phyloP scores from a whole-genome alignment of 179 eudicot genomes.

The Spergularia azorica region DNA sequence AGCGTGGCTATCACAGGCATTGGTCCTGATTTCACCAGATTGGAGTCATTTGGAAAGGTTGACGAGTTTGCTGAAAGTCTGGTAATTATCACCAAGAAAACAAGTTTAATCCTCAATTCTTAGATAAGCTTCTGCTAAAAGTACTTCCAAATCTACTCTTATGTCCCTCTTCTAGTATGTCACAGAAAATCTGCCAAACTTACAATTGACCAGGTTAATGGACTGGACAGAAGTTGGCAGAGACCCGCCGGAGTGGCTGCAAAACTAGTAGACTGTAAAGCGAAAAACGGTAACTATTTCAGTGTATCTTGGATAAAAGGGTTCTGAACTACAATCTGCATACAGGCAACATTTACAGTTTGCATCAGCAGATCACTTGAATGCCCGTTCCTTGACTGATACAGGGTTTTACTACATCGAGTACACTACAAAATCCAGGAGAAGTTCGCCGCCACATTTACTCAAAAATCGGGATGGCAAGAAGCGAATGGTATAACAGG shows the following conservation, averaged over 20 bases:
- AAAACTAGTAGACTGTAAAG: slow-evolving; percentile 73
- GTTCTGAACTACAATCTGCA: background rate
- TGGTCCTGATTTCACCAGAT: slow-evolving; percentile 87
- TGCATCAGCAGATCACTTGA: background rate
- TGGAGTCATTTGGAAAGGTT: slow-evolving; percentile 95
- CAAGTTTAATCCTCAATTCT: background rate
- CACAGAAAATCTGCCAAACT: slow-evolving; percentile 3
- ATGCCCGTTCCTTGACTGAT: background rate
- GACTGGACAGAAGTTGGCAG: slow-evolving; percentile 98
- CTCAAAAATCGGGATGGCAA: slow-evolving; percentile 75
- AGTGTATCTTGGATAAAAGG: background rate
- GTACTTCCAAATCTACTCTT: background rate
- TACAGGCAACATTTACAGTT: background rate
- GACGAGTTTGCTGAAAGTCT: slow-evolving; percentile 92
- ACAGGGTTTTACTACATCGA: slow-evolving; percentile 85
- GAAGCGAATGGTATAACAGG: slow-evolving; percentile 77
- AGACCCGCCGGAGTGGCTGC: slow-evolving; percentile 86
- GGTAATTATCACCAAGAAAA: slow-evolving; percentile 18
- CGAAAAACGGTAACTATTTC: slow-evolving; percentile 55
- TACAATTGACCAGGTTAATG: slow-evolving; percentile 58
- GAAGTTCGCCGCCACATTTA: slow-evolving; percentile 73
- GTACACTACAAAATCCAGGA: slow-evolving; percentile 78
- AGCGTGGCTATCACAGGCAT: slow-evolving; percentile 79
- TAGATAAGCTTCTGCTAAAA: background rate
- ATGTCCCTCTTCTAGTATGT: background rate